Conservation (phyloP, 768 basidiomycete genomes). For the Hydnum rufescens region DNA sequence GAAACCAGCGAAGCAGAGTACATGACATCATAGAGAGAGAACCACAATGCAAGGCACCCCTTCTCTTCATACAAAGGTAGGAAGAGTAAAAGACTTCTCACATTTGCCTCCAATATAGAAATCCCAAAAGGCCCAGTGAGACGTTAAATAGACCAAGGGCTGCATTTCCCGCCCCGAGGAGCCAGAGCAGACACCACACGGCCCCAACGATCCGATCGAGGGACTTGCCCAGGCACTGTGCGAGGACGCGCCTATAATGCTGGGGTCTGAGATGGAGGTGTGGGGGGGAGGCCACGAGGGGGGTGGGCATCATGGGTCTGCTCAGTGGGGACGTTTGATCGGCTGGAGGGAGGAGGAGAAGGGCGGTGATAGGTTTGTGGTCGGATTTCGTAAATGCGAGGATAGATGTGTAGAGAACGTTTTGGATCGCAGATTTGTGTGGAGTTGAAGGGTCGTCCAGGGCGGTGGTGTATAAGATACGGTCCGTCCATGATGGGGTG, state of each 20-base stretch:
- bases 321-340: neutral
- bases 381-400: slow-evolving; percentile 78
- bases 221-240: slow-evolving; percentile 33
- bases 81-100: no score
- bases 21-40: no score
- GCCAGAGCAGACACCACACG: slow-evolving; percentile 54
- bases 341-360: slow-evolving; percentile 36
- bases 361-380: slow-evolving; percentile 78
- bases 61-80: no score
- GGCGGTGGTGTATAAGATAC: slow-evolving; percentile 67
- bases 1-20: no score
- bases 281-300: slow-evolving; percentile 9
- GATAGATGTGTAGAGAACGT: slow-evolving; percentile 57
- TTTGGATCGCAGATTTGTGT: slow-evolving; percentile 34
- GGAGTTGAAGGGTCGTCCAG: slow-evolving; percentile 33
- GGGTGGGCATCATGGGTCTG: neutral
- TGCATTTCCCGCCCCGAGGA: slow-evolving; percentile 60
- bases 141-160: slow-evolving; percentile 55
- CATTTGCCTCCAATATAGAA: slow-evolving; percentile 8
- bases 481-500: slow-evolving; percentile 81
- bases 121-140: slow-evolving; percentile 31
- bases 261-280: slow-evolving; percentile 15
- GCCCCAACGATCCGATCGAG: slow-evolving; percentile 62
- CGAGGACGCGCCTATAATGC: slow-evolving; percentile 28
- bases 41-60: no score